Base-by-base conservation (phyloP, 768 basidiomycete species). In the Naematelia aurantialba region DNA sequence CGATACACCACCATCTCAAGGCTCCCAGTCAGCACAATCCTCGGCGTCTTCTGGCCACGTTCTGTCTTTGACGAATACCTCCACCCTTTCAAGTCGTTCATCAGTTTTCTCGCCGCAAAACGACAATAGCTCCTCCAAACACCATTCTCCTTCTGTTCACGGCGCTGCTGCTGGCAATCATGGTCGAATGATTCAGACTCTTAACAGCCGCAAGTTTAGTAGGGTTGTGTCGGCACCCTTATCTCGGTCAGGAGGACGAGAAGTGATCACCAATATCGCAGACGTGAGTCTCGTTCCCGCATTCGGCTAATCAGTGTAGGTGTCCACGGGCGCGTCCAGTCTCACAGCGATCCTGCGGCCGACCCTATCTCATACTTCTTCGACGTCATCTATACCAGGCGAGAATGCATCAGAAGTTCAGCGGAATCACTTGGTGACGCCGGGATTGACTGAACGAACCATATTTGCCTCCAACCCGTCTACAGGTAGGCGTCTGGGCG, bases 171-270 rank as follows among this genome's bases (percentile, higher is more conserved):
- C n/a, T n/a, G n/a, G n/a, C n/a, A n/a, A n/a, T n/a, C n/a, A n/a
- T n/a, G n/a, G n/a, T n/a, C n/a, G n/a, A n/a, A n/a, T n/a, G n/a
- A n/a, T n/a, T n/a, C n/a, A n/a, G n/a, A n/a, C 48, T 21, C 57
- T 59, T 49, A 58, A 59, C 14, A 51, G 31, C 1, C n/a, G 71
- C n/a, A 58, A 47, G 11, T 73, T 69, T 45, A 59, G 64, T n/a
- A 52, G 71, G 21, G 66, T 70, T 5, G 71, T 73, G 3, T 73
- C 71, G 0, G 71, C 71, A 12, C 71, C 71, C 14, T 30, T 67
- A 22, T 25, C 56, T 42, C 45, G 62, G 10, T 5, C 42, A 42
- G 21, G 60, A 54, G 13, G 65, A 63, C 4, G 50, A 34, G 17
- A 51, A 21, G 21, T 48, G 54, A 13, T 17, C 45, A 11, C 22